A percentile compares a stretch with the other conserved stretches of the same genome.
These are phyloP conservation scores for Xylariaceae sp. DNA, from an alignment of 2,329 filamentous ascomycete species.

Conservation along the genomic window DNA sequence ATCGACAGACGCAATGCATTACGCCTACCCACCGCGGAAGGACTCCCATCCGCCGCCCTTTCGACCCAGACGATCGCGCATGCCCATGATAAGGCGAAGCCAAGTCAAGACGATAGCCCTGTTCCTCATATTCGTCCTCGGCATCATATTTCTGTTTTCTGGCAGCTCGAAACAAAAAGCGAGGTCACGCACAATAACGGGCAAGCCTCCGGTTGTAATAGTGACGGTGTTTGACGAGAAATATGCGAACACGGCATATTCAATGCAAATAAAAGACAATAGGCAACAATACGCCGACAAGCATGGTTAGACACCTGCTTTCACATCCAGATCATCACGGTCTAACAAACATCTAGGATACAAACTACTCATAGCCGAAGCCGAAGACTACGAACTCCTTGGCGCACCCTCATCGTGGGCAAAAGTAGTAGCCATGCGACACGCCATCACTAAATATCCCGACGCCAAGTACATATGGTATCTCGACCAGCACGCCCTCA, in stretches of 20 bases:
- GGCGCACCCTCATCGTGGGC: constrained; percentile 64
- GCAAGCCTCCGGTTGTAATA: constrained; percentile 64
- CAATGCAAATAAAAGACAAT: constrained; percentile 74
- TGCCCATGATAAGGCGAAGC: constrained; percentile 55
- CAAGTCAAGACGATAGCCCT: constrained; percentile 59
- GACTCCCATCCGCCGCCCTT: constrained; percentile 73
- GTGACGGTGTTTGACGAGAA: constrained; percentile 78
- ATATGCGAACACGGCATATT: constrained; percentile 61
- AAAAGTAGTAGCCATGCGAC: constrained; percentile 78
- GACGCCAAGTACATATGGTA: constrained; percentile 81
- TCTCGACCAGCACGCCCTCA: constrained; percentile 77
- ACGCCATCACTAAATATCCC: constrained; percentile 78
- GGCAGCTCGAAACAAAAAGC: constrained; percentile 25
- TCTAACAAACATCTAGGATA: constrained; percentile 59
- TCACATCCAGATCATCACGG: too few relatives aligned
- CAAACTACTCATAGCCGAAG: constrained; percentile 73
- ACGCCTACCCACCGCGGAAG: constrained; percentile 84
- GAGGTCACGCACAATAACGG: constrained; percentile 39
- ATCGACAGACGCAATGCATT: constrained; percentile 63
- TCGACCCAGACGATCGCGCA: constrained; percentile 54
- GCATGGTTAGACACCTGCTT: constrained; percentile 64
- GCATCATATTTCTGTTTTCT: constrained; percentile 59
- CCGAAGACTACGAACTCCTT: constrained; percentile 69
- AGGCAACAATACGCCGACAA: constrained; percentile 76
- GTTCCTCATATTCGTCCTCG: constrained; percentile 50